Evolutionary conservation across 1,284 basidiomycete species (phyloP).

Genomic region (Ganoderma lingzhi): DNA sequence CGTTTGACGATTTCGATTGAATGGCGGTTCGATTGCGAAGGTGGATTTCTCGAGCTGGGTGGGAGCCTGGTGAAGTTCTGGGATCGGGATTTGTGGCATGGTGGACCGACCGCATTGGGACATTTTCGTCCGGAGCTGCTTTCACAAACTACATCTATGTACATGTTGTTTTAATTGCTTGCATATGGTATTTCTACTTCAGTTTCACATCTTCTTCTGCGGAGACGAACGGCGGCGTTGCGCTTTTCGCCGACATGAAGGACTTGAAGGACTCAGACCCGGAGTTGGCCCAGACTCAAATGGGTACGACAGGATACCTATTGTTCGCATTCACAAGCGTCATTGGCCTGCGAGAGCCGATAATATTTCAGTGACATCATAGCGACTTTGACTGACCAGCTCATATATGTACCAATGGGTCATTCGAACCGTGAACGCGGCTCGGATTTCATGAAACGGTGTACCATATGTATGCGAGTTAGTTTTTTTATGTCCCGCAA

Average conservation of each 20-base stretch:
- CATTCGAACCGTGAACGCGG: not conserved
- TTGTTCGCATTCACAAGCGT: not conserved
- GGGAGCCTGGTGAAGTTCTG: not conserved
- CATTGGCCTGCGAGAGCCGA: not conserved
- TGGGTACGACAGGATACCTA: not conserved
- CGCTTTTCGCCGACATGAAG: not conserved
- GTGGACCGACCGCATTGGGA: not conserved
- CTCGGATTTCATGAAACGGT: not conserved
- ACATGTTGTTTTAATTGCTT: not conserved
- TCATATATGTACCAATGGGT: not conserved
- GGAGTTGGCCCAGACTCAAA: not conserved
- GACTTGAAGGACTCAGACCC: not conserved
- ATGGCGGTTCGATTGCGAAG: slow-evolving; percentile 8
- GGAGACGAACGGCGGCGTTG: slow-evolving; percentile 4
- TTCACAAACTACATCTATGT: not conserved
- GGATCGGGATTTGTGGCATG: not conserved
- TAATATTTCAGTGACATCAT: slow-evolving; percentile 1
- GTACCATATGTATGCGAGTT: not conserved
- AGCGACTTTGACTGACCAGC: not conserved
- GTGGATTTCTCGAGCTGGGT: not conserved
- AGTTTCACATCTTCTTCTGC: not conserved
- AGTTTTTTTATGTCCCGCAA: not conserved
- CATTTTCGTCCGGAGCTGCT: not conserved
- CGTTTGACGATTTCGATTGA: not conserved
- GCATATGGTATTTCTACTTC: not conserved